Evolutionary conservation across 2,329 filamentous ascomycete species (phyloP), one percentile per base, ranked within the genome.

Genomic region (Volutella citrinella): DNA sequence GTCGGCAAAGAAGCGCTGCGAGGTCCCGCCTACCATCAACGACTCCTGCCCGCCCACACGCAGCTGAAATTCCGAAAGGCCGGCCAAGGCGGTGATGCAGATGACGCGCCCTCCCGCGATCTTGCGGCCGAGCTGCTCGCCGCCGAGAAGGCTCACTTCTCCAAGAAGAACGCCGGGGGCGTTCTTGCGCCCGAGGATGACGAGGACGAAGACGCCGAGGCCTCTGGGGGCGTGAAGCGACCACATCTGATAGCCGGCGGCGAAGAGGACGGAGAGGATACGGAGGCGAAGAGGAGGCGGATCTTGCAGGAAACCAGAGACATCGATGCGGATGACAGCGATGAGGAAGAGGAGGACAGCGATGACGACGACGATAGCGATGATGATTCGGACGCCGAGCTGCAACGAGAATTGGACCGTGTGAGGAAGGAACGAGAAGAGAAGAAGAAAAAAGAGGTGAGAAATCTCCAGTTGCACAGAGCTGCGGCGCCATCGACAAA

Each of bases 21-120:
- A 55, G 93, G 93, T 29, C 87, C 88, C 30, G 91, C 89, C 52
- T 97, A 96, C 70, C 93, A 98, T 61, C 91, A 97, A 65, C 85
- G 93, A 52, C 84, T 97, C 12, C 82, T 96, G 11, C 91, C 93
- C 20, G 93, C 93, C 19, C 85, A 98, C 63, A 97, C 87, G 10
- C 82, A 87, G 46, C 82, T 98, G 57, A 98, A 98, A 68, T 85
- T 83, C 59, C 80, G 88, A 70, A 82, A 76, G 28, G 70, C 84
- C n/a, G 90, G 89, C 27, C 93, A 98, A 68, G 93, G 93, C 52
- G 87, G 87, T 47, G 82, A 81, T 46, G 84, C 84, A 19, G 61
- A 63, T 31, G 82, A 82, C 21, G 88, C 94, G 46, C 67, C 74
- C 38, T 40, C 57, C 34, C 87, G 85, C 57, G 91, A 98, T 60